Base-by-base conservation (phyloP, 768 basidiomycete species). In the Imleria badia region DNA sequence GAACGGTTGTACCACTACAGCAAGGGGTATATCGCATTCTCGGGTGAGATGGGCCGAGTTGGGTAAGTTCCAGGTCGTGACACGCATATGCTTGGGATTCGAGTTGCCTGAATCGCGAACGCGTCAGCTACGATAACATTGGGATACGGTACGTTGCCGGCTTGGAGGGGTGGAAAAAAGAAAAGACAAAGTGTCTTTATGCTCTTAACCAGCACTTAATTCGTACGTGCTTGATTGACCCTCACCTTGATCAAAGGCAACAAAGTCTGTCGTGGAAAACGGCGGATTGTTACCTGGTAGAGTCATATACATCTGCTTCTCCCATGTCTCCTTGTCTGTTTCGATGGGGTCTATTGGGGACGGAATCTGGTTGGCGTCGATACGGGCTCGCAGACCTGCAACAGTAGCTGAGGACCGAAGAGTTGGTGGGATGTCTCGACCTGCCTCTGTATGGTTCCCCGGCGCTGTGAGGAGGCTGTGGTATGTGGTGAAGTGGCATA, bases 281-380 rank as follows among this genome's bases (percentile, higher is more conserved):
- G 96, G 97, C 0, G 84, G 84, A 61, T 85, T 87, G 35, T 75
- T 73, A 1, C 80, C 80, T 14, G 81, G 78, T 23, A 86, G 74
- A 10, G 84, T 85, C 75, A 81, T 77, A 60, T 85, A 92, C 36
- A 81, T 75, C 61, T 89, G 81, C 20, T 81, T 75, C 63, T 89
- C 85, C 85, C 90, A 93, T 76, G 81, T 74, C 54, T 82, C 80
- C 58, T 89, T 84, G 78, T 98, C 95, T 7, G 78, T 72, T 62
- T 92, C 89, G 48, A 89, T 84, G 13, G 84, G 76, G 39, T 89
- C 85, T 15, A 91, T 84, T 22, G 93, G 88, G 4, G 94, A 95
- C n/a, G 97, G 97, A 29, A 98, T 86, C 66, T 96, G 94, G 61
- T 75, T 80, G 8, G 89, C 85, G 68, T 98, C 91, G 62, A 99